Conservation (phyloP, 331 rosid species). For the Malus hybrid region DNA sequence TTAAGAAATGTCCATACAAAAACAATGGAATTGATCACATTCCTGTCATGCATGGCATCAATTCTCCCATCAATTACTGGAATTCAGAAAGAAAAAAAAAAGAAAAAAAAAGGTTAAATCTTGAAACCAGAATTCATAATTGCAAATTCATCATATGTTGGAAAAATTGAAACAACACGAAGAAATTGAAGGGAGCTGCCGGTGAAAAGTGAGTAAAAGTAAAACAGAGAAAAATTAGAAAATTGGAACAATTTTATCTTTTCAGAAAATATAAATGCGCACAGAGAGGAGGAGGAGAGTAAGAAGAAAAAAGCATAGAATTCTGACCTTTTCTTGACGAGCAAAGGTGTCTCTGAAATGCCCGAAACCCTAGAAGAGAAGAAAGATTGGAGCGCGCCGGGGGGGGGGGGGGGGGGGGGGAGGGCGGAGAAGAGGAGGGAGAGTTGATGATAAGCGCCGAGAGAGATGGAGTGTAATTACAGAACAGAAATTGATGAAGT, state of each 20-base stretch:
- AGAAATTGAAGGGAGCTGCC: background rate
- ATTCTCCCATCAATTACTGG: background rate
- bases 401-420: background rate
- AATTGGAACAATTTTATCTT: background rate
- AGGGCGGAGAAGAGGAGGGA: background rate
- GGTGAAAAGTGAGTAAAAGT: background rate
- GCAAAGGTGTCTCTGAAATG: background rate
- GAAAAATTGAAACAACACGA: background rate
- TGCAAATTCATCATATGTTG: background rate
- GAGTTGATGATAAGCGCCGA: background rate
- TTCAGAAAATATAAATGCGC: background rate
- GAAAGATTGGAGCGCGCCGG: background rate
- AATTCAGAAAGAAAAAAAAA: background rate
- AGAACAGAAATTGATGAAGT: too few species aligned
- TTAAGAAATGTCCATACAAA: background rate
- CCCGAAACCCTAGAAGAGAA: constrained; percentile 3
- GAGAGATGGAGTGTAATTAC: background rate
- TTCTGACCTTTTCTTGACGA: background rate
- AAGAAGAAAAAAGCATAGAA: background rate
- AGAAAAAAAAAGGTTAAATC: background rate
- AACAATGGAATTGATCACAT: background rate
- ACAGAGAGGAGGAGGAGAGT: too few species aligned
- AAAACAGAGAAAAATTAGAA: background rate
- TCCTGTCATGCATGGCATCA: background rate
- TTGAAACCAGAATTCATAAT: background rate